Percentiles rank a stretch among this genome's conserved stretches.
These are phyloP conservation scores for Trichoderma polysporum DNA, from an alignment of 2,329 filamentous ascomycete genomes.

Conservation along the genomic window DNA sequence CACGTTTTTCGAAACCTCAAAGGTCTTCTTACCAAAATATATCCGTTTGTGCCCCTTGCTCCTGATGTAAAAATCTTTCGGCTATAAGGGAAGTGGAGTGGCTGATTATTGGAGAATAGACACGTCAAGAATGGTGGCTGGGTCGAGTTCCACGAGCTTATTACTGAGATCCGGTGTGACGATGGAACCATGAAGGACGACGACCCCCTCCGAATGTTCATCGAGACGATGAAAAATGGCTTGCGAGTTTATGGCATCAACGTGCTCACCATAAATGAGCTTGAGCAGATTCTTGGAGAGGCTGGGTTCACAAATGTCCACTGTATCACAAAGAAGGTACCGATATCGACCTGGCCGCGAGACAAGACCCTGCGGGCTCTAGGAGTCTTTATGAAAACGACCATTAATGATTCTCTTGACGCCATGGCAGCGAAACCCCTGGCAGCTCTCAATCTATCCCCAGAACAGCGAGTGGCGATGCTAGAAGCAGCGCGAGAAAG, in stretches of 20 bases:
- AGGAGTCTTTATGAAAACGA: slow-evolving; percentile 46
- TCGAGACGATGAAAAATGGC: slow-evolving; percentile 34
- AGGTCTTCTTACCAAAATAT: slow-evolving; percentile 44
- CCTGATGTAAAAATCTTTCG: not conserved
- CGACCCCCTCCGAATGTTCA: slow-evolving; percentile 39
- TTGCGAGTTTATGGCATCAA: slow-evolving; percentile 41
- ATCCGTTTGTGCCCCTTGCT: slow-evolving; percentile 31
- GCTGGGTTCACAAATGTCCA: slow-evolving; percentile 48
- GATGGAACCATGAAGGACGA: slow-evolving; percentile 44
- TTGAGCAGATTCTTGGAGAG: slow-evolving; percentile 38
- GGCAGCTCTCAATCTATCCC: slow-evolving; percentile 37
- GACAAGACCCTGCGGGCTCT: slow-evolving; percentile 42
- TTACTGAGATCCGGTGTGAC: slow-evolving; percentile 43
- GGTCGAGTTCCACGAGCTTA: slow-evolving; percentile 51
- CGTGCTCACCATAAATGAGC: slow-evolving; percentile 35
- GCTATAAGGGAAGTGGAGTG: too few relatives aligned
- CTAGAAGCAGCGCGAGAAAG: slow-evolving; percentile 34
- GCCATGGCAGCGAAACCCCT: slow-evolving; percentile 45
- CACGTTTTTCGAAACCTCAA: slow-evolving; percentile 51
- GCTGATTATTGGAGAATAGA: slow-evolving; percentile 28
- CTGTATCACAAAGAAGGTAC: slow-evolving; percentile 44
- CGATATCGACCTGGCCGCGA: slow-evolving; percentile 46
- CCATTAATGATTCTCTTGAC: slow-evolving; percentile 43
- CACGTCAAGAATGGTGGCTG: slow-evolving; percentile 49
- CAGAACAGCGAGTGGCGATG: slow-evolving; percentile 37